Evolutionary conservation across 768 basidiomycete species (phyloP), one percentile per base, ranked within the genome.

Genomic region (Amanita inopinata): DNA sequence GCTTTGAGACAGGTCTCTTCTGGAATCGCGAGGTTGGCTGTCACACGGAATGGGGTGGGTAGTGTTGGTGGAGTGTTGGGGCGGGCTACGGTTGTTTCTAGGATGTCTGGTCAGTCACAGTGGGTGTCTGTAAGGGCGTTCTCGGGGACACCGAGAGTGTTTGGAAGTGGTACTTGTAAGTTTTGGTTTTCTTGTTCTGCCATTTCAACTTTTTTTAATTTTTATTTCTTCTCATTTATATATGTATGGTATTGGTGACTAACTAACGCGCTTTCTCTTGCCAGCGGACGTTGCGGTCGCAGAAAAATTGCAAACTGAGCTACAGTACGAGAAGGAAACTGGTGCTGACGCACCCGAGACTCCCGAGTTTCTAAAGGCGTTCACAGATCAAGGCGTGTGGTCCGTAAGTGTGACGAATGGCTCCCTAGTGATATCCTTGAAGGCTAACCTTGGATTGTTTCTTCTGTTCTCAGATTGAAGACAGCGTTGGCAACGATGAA

Each of bases 271-370:
- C 23, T 46, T 38, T 32, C 39, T 19, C 42, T 15, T 14, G 28
- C 4, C 51, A 87, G 88, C 80, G 46, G 88, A 93, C 57, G 66
- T 85, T 23, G 60, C 75, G 15, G 76, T 98, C 32, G 67, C 78
- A 7, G 72, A 82, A 56, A 88, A 84, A 53, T 67, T 94, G 37
- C 60, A 70, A 38, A 79, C 85, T 57, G 94, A 98, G 66, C 70
- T 96, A 53, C 69, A 80, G 53, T 96, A 84, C 57, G 93, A 99
- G 66, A 67, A 75, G 47, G 82, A 91, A 53, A 64, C 69, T 18
- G 61, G 65, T 7, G 56, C 62, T 23, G 54, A 56, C 23, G 42
- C 55, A 8, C 46, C 54, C 0, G 62, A 56, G 1, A 55, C 56
- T 19, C 91, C 92, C 20, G 85, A 86, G 34, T 93, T 90, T 57